Evolutionary conservation across 192 early-diverging fungal genomes (phyloP), one percentile per base, ranked within the genome.

Genomic region (Coemansia sp.): DNA sequence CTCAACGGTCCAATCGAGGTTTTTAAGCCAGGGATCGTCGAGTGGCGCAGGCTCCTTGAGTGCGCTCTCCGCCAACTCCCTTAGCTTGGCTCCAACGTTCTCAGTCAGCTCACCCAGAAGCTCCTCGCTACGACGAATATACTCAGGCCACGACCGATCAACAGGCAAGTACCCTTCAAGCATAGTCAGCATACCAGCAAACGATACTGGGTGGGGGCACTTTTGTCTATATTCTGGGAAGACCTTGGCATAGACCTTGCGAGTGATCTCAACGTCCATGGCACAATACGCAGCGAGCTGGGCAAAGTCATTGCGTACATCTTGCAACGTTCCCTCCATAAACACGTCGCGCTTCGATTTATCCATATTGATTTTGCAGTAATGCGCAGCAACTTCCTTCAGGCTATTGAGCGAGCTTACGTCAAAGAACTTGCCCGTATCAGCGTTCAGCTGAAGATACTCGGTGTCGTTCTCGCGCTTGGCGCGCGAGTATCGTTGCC

Each of bases 191-290:
- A 94, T 91, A 0, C 97, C 97, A 3, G 91, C 90, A 83, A 99
- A 95, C 33, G 95, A 95, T 39, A 90, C 93, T 3, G 96, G 95
- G 66, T 97, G 96, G 16, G 97, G 97, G 67, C 96, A 98, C 49
- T 94, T 93, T 21, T 84, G 44, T 21, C 76, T 66, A 72, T 91
- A 99, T 38, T 77, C 79, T 21, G 92, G 91, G 2, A 92, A 89
- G 2, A 94, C 86, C 28, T 68, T 64, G 46, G 78, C 74, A 64
- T 89, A 96, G 17, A 99, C 87, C 32, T 77, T 65, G 37, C 90
- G 89, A 2, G 97, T 98, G 14, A 87, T 82, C 0, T 63, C 63
- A 0, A 97, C 96, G 76, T 99, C 97, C n/a, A 69, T 75, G 16
- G 95, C 95, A 74, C 96, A 98, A 73, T 99, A 99, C 8, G 42